Conservation (phyloP, 2,329 filamentous ascomycete species). For the Microsporum audouinii region DNA sequence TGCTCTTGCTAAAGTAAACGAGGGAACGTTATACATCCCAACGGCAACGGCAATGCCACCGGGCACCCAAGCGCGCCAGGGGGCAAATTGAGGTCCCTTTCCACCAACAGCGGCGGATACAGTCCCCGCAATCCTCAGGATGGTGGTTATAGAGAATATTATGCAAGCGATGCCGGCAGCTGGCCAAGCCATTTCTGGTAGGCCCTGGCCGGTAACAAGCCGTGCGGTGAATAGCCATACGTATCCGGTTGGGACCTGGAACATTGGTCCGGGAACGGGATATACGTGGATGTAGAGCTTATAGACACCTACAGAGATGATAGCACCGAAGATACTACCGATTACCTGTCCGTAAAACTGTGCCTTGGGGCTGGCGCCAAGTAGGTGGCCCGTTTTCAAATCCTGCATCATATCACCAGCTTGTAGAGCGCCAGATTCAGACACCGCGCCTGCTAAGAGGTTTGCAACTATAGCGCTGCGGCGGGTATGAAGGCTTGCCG, state of each 20-base stretch:
- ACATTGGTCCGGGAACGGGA: conserved; percentile 72
- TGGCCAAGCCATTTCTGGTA: conserved; percentile 72
- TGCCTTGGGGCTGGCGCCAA: conserved; percentile 83
- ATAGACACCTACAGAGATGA: conserved; percentile 79
- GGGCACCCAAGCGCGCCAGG: conserved; percentile 67
- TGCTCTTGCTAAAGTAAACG: conserved; percentile 81
- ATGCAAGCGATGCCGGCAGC: conserved; percentile 65
- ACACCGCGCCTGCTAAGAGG: conserved; percentile 81
- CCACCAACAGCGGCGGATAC: conserved; percentile 18
- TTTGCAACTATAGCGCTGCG: conserved; percentile 83
- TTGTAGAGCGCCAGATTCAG: conserved; percentile 75
- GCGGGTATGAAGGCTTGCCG: conserved; percentile 63
- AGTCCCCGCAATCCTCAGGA: conserved; percentile 47
- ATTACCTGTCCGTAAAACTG: conserved; percentile 97
- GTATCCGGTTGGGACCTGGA: conserved; percentile 87
- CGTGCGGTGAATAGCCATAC: conserved; percentile 97
- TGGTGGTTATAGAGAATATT: conserved; percentile 61
- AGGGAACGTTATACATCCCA: conserved; percentile 96
- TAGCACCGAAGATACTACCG: conserved; percentile 71
- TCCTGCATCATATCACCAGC: conserved; percentile 96
- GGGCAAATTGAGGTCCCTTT: conserved; percentile 22
- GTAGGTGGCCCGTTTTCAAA: conserved; percentile 85
- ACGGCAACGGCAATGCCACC: conserved; percentile 94
- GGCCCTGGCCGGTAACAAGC: conserved; percentile 77
- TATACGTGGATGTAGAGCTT: conserved; percentile 85